phyloP scores from a whole-genome alignment of 2,329 filamentous ascomycete species.

The Fulvia fulva region DNA sequence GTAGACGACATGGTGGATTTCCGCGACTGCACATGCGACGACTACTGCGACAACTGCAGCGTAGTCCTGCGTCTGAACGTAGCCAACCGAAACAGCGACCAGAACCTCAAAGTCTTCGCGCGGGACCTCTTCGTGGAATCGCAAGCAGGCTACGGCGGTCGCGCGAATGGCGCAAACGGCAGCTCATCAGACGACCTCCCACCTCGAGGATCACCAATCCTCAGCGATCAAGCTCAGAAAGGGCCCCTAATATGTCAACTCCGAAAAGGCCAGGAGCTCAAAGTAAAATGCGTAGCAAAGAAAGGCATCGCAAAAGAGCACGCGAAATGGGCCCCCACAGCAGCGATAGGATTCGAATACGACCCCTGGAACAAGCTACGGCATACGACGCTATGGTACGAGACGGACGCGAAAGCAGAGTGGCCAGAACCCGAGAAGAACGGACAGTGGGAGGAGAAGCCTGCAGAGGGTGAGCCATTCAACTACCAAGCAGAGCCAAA shows the following conservation, averaged over 20 bases:
- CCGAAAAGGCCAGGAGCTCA: slow-evolving; percentile 81
- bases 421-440: slow-evolving; percentile 48
- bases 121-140: slow-evolving; percentile 69
- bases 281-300: slow-evolving; percentile 88
- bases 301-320: slow-evolving; percentile 99
- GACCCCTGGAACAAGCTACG: slow-evolving; percentile 94
- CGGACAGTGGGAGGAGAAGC: slow-evolving; percentile 72
- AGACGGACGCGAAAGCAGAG: slow-evolving; percentile 55
- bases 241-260: slow-evolving; percentile 88
- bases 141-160: slow-evolving; percentile 58
- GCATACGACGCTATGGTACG: slow-evolving; percentile 93
- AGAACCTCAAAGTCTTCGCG: slow-evolving; percentile 91
- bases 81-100: slow-evolving; percentile 63
- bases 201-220: slow-evolving; percentile 66
- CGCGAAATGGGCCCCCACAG: slow-evolving; percentile 92
- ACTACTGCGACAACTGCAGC: slow-evolving; percentile 88
- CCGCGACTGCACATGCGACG: slow-evolving; percentile 93
- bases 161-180: slow-evolving; percentile 54
- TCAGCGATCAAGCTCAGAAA: slow-evolving; percentile 74
- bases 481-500: slow-evolving; percentile 81
- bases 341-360: slow-evolving; percentile 94
- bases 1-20: slow-evolving; percentile 79
- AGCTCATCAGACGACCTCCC: slow-evolving; percentile 60
- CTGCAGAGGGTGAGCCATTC: slow-evolving; percentile 78
- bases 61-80: slow-evolving; percentile 81